phyloP scores from a whole-genome alignment of 768 basidiomycete genomes.

The Naganishia vishniacii region DNA sequence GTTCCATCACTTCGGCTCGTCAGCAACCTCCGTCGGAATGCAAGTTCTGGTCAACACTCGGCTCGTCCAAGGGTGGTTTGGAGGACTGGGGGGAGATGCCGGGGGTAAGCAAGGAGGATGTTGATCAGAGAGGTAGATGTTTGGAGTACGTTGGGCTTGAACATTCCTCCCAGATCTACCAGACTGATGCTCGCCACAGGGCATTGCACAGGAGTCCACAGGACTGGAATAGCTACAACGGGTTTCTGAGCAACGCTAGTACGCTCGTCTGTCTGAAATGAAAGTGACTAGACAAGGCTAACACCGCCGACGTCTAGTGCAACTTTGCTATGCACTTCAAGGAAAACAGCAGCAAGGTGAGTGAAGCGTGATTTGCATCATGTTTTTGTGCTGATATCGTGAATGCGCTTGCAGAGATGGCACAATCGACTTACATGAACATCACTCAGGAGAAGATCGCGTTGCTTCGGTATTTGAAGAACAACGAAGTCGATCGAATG shows the following conservation, averaged over 20 bases:
- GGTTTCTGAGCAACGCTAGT: conserved; percentile 42
- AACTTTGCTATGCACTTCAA: conserved; percentile 39
- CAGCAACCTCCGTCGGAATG: conserved; percentile 41
- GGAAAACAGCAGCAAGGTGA: conserved; percentile 33
- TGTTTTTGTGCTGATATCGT: neutral
- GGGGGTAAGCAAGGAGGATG: neutral
- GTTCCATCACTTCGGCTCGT: conserved; percentile 39
- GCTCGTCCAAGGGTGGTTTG: neutral
- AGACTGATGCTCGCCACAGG: conserved; percentile 24
- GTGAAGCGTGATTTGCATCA: too few species aligned
- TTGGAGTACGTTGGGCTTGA: conserved; percentile 27
- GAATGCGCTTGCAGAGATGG: conserved; percentile 28
- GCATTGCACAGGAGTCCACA: conserved; percentile 45
- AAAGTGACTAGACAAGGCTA: neutral
- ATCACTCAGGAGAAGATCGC: conserved; percentile 37
- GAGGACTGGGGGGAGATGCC: conserved; percentile 10
- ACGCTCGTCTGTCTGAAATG: too few species aligned
- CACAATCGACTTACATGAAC: conserved; percentile 33
- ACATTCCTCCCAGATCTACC: neutral
- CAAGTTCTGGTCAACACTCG: conserved; percentile 26
- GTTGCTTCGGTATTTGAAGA: conserved; percentile 13
- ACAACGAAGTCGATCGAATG: neutral
- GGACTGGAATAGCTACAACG: conserved; percentile 46
- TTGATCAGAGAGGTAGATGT: conserved; percentile 24
- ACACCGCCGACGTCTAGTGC: conserved; percentile 27